Percentiles rank a stretch among this genome's conserved stretches.
Evolutionary conservation across 148 eudicot species (phyloP).

Genomic region (Amaranthus palmeri): DNA sequence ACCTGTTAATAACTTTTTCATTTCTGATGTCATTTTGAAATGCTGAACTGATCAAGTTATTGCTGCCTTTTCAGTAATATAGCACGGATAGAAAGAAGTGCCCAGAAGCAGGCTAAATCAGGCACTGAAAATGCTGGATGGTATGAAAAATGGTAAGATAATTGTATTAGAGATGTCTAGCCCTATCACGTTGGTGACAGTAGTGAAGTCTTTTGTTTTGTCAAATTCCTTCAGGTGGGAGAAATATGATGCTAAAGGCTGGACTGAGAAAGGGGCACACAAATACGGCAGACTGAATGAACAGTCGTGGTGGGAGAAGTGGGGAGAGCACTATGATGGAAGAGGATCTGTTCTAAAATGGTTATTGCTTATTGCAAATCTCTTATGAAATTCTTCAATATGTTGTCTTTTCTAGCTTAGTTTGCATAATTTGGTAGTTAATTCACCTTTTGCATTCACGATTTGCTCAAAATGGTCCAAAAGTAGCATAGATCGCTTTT

Average conservation of each 20-base stretch:
- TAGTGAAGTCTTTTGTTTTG: constrained; percentile 1
- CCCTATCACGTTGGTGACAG: not conserved
- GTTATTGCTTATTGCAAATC: constrained; percentile 36
- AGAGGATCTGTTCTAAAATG: constrained; percentile 97
- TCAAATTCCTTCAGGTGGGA: constrained; percentile 69
- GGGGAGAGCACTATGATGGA: constrained; percentile 98
- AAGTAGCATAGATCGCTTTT: too few species aligned
- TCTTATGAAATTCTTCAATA: not conserved
- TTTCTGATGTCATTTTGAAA: not conserved
- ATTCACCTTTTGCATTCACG: too few species aligned
- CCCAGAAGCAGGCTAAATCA: constrained; percentile 97
- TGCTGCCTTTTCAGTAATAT: constrained; percentile 60
- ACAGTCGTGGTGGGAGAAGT: constrained; percentile 99
- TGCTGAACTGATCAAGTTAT: not conserved
- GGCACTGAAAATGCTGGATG: constrained; percentile 97
- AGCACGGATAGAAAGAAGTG: constrained; percentile 92
- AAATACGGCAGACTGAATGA: constrained; percentile 95
- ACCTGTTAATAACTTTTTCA: not conserved
- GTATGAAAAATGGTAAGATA: constrained; percentile 90
- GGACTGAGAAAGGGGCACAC: constrained; percentile 99
- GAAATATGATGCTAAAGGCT: constrained; percentile 97
- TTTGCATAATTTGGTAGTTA: too few species aligned
- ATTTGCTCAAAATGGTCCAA: too few species aligned
- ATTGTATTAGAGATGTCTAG: not conserved
- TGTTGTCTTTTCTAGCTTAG: not conserved